Evolutionary conservation across 768 basidiomycete species (phyloP), one percentile per base, ranked within the genome.

Genomic region (Cyclocybe cylindracea): DNA sequence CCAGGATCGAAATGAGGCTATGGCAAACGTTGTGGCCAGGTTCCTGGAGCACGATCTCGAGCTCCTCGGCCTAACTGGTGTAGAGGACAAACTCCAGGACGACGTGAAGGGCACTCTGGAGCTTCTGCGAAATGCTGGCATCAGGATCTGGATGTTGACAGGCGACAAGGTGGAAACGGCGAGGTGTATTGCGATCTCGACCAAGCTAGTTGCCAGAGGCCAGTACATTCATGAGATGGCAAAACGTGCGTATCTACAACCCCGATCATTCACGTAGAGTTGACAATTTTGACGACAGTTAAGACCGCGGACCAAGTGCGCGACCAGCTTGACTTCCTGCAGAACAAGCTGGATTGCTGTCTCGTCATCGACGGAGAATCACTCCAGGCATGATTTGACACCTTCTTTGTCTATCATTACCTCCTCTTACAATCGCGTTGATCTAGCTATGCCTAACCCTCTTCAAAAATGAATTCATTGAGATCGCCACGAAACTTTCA

Each of bases 61-160:
- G 67, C 68, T 99, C 37, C 72, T 98, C 6, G 96, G 96, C 2
- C 70, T 98, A 58, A 99, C 97, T 0, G 97, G 96, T n/a, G 97
- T 99, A 6, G 97, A 99, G 67, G 97, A 99, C 68, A 98, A 98
- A 71, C 71, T 99, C 52, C 97, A 99, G 63, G 97, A 98, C 54
- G 95, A 96, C 18, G 96, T 99, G 61, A 94, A 91, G 67, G 83
- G 87, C 40, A 97, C 97, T 2, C 72, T 99, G 51, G 97, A 98
- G 70, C 65, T 98, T 46, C 68, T 99, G 56, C 76, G 95, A 58
- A 98, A 98, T 66, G 97, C 96, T 0, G 96, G 96, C 4, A 86
- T 99, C 70, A 97, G 91, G 79, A 98, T 99, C 52, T 99, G 97
- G 97, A 98, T 98, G 97, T 77, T 98, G 61, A 99, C 97, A 0